Conservation (phyloP, 139 green algal genomes). For the Chlamydomonas sphaeroides region DNA sequence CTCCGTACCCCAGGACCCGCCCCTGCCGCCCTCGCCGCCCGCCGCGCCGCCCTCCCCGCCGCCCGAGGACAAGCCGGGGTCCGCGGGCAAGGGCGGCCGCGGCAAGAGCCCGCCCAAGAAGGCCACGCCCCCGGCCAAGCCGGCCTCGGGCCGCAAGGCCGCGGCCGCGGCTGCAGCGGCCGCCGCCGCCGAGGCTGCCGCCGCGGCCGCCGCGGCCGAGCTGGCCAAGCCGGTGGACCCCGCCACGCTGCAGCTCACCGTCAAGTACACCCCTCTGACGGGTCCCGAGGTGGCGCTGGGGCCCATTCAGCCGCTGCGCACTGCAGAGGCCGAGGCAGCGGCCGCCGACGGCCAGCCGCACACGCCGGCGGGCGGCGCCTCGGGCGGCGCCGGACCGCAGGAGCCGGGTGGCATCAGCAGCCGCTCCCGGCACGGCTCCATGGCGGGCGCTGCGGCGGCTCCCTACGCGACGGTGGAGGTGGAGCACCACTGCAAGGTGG, state of each 20-base stretch:
- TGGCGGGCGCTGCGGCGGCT: too few relatives aligned
- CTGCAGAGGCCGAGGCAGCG: not conserved
- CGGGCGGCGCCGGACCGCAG: not conserved
- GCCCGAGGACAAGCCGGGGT: not conserved
- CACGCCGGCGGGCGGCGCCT: not conserved
- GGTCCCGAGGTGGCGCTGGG: not conserved
- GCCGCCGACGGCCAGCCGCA: too few relatives aligned
- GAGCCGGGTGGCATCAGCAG: not conserved
- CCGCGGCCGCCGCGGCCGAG: not conserved
- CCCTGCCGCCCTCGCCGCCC: not conserved
- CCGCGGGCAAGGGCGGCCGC: not conserved
- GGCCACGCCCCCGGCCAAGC: not conserved
- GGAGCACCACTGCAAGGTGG: slow-evolving; percentile 46
- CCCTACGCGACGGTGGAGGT: slow-evolving; percentile 22
- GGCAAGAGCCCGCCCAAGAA: not conserved
- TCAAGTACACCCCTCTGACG: slow-evolving; percentile 27
- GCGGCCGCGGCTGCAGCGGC: slow-evolving; percentile 15
- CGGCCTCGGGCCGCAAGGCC: not conserved
- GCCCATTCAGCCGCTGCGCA: slow-evolving; percentile 10
- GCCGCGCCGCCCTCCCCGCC: not conserved
- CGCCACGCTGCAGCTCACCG: not conserved
- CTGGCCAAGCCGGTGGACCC: slow-evolving; percentile 24
- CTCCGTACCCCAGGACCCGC: not conserved
- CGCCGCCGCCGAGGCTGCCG: not conserved
- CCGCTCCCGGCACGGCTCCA: too few relatives aligned